Conservation (phyloP, 441 rosid species). For the Populus tomentosa region DNA sequence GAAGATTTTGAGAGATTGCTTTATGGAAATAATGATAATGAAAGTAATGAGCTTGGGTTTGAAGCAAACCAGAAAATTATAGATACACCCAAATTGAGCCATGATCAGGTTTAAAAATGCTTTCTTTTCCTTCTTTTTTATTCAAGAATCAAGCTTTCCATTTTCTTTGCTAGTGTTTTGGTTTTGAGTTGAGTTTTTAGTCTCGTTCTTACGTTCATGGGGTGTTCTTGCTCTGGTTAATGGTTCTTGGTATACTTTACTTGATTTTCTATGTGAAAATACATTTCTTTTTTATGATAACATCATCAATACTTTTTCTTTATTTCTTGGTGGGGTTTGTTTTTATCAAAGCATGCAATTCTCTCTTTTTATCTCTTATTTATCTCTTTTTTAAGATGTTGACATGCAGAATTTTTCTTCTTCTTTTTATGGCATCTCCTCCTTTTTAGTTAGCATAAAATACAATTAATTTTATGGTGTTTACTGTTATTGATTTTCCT, state of each 20-base stretch:
- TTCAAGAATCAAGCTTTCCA: not conserved
- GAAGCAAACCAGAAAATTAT: constrained; percentile 7
- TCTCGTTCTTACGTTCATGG: not conserved
- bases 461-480: no score
- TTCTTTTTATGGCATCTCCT: not conserved
- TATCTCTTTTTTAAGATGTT: not conserved
- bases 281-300: not conserved
- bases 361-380: not conserved
- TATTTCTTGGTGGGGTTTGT: constrained; percentile 1
- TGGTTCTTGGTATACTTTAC: not conserved
- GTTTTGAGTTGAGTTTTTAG: not conserved
- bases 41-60: no score
- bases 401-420: not conserved
- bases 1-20: not conserved
- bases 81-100: not conserved
- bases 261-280: not conserved
- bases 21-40: not conserved
- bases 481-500: not conserved
- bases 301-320: not conserved
- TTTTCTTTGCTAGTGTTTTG: not conserved
- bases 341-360: not conserved
- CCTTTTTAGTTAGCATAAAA: not conserved
- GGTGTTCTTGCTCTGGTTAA: not conserved
- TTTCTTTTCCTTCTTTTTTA: not conserved
- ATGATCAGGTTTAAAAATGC: constrained; percentile 12